Percentiles rank a stretch among this genome's conserved stretches.
These are phyloP conservation scores for Heterobasidion occidentale DNA, from an alignment of 1,284 basidiomycete genomes.

Conservation along the genomic window DNA sequence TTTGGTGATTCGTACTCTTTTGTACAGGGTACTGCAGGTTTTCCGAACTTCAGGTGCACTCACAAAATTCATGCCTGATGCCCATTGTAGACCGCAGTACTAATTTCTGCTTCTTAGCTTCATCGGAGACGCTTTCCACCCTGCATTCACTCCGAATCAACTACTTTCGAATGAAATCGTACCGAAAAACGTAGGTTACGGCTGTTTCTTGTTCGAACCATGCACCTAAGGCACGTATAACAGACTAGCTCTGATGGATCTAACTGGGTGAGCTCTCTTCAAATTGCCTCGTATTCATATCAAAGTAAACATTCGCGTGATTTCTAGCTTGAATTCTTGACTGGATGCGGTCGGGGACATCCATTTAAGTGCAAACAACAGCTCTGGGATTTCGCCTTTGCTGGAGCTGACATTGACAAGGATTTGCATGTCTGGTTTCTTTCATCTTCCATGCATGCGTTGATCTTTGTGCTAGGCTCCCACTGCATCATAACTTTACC, in stretches of 20 bases:
- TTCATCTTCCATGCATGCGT: neutral
- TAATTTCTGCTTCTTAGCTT: constrained; percentile 25
- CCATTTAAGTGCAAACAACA: constrained; percentile 38
- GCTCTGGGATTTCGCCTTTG: constrained; percentile 52
- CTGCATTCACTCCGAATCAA: constrained; percentile 34
- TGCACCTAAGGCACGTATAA: neutral
- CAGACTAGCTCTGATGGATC: constrained; percentile 49
- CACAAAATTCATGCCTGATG: neutral
- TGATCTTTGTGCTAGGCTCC: constrained; percentile 16
- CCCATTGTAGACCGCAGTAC: neutral
- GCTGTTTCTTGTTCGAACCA: neutral
- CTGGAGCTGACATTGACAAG: constrained; percentile 43
- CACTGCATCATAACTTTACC: constrained; percentile 36
- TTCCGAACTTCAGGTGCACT: constrained; percentile 39
- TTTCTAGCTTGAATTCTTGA: constrained; percentile 40
- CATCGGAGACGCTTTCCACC: constrained; percentile 38
- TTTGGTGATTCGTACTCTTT: constrained; percentile 53
- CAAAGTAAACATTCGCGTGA: neutral
- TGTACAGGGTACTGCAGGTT: constrained; percentile 39
- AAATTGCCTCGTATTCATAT: neutral
- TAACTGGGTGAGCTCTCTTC: constrained; percentile 34
- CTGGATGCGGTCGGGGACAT: constrained; percentile 38
- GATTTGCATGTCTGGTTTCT: constrained; percentile 26
- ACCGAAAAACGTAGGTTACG: constrained; percentile 30
- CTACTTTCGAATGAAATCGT: constrained; percentile 37